Conservation (phyloP, 352 stramenopile genomes). For the Globisporangium nunn region DNA sequence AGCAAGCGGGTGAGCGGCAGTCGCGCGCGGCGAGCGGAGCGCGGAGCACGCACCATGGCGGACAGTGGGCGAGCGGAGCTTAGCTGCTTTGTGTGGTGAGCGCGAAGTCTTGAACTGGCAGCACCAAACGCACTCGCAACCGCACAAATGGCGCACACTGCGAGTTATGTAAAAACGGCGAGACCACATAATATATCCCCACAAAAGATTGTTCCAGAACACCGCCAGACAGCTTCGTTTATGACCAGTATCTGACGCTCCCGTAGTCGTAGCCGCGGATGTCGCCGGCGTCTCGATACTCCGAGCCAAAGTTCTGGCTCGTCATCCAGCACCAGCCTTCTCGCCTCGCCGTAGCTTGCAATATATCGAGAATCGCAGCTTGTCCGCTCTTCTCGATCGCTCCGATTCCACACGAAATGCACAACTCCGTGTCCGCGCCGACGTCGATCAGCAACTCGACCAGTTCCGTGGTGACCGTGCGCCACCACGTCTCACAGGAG, state of each 20-base stretch:
- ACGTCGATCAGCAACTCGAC: too few species aligned
- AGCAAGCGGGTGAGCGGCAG: not conserved
- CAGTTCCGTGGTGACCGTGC: too few species aligned
- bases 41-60: conserved; percentile 5
- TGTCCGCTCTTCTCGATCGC: too few species aligned
- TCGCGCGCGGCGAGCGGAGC: not conserved
- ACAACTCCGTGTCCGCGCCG: too few species aligned
- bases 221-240: not conserved
- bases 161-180: too few species aligned
- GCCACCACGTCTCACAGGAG: too few species aligned
- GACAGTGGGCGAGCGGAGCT: not conserved
- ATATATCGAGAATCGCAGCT: too few species aligned
- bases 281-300: not conserved
- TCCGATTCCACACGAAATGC: too few species aligned
- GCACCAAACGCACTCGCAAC: not conserved
- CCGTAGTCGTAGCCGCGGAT: conserved; percentile 1
- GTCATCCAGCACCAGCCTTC: not conserved
- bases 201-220: conserved; percentile 6
- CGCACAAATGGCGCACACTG: not conserved
- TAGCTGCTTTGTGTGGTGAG: conserved; percentile 11
- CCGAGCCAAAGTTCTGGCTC: not conserved
- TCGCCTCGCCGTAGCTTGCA: not conserved
- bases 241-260: not conserved
- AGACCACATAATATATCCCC: not conserved
- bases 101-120: conserved; percentile 11